Evolutionary conservation across 257 asterid species (phyloP), one percentile per base, ranked within the genome.

Genomic region (Schizonepeta tenuifolia): DNA sequence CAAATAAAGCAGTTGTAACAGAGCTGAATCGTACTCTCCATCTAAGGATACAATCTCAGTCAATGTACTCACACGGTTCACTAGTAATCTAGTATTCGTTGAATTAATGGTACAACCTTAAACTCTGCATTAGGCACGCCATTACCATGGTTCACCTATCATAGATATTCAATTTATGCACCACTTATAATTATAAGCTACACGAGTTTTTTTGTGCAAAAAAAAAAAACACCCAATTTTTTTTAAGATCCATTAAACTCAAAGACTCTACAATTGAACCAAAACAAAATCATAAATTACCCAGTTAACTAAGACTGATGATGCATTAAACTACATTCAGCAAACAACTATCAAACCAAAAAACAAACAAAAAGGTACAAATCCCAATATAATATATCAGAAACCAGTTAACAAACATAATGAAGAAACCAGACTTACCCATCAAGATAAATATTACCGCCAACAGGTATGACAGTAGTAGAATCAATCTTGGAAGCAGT

Each of bases 381-480:
- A 18, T 35, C 28, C 17, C 4, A 60, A 2, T 17, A 28, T 13
- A 26, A 26, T 3, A 22, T n/a, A 59, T 51, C 14, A 49, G 26
- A 8, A 47, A 28, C 22, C 1, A 35, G 22, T 54, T 31, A 7
- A 18, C 20, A 43, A 49, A 3, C 13, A 7, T 2, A n/a, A 59
- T 31, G 65, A 59, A 59, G 28, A 31, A 21, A 41, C 7, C 47
- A 53, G 57, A 77, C 83, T 35, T 83, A 89, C 96, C 96, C 96
- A 26, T 87, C 87, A 12, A 89, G 88, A 76, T 73, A 74, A 73
- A 89, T 71, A 65, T 79, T 84, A 33, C 96, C 93, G 28, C 53
- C 78, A 38, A 85, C 82, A 28, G 93, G 91, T 49, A 84, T 75
- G 74, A 85, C 80, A 57, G 73, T 59, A 59, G 82, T 59, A 69